Percentiles rank a stretch among this genome's conserved stretches.
phyloP scores from a whole-genome alignment of 306 rosid species.

The Erythrophleum fordii region DNA sequence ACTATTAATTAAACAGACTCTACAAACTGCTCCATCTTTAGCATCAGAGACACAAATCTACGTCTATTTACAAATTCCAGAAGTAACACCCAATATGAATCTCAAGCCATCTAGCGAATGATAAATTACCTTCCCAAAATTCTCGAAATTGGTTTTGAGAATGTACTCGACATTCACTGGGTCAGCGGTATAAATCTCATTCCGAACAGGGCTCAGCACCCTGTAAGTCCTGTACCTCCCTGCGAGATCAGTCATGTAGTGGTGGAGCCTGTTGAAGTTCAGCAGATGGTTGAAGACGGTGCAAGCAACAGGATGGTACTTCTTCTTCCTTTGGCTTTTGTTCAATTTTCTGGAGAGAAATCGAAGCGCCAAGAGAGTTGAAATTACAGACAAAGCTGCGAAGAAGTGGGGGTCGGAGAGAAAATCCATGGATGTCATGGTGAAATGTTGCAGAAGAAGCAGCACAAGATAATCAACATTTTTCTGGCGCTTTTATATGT shows the following conservation, averaged over 20 bases:
- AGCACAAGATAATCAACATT: background rate
- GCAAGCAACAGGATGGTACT: slow-evolving; percentile 74
- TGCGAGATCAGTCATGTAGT: slow-evolving; percentile 87
- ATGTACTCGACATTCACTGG: slow-evolving; percentile 82
- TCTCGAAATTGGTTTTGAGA: slow-evolving; percentile 76
- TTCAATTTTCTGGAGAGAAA: slow-evolving; percentile 36
- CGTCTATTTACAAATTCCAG: background rate
- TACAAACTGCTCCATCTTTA: background rate
- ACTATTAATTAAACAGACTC: background rate
- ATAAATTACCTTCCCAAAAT: slow-evolving; percentile 78
- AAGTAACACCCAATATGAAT: background rate
- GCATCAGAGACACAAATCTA: background rate
- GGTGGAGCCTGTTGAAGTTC: slow-evolving; percentile 73
- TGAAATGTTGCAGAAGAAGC: background rate
- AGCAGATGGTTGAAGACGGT: slow-evolving; percentile 68
- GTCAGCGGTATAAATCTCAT: slow-evolving; percentile 76
- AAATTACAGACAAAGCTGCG: slow-evolving; percentile 41
- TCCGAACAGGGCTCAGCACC: slow-evolving; percentile 56
- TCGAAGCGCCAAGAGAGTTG: slow-evolving; percentile 38
- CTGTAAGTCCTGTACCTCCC: slow-evolving; percentile 73
- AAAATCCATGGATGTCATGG: slow-evolving; percentile 36
- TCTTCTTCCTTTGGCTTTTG: slow-evolving; percentile 37
- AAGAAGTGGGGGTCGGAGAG: slow-evolving; percentile 44
- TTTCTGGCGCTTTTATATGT: too few species aligned
- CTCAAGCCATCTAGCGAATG: background rate